Evolutionary conservation across 2,329 filamentous ascomycete species (phyloP).

Genomic region (Escovopsis sp.): DNA sequence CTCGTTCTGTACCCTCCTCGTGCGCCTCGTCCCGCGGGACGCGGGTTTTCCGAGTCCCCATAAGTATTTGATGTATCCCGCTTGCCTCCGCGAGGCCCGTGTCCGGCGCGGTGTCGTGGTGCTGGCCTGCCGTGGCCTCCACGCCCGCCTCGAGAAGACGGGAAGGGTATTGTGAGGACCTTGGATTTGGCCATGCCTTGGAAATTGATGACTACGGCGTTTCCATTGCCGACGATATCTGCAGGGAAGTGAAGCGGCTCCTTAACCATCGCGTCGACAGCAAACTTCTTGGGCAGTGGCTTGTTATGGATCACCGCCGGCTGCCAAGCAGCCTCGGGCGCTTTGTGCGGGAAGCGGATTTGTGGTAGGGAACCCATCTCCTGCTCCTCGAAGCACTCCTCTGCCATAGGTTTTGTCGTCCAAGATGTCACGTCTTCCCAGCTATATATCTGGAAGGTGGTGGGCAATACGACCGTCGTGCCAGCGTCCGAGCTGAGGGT

Average conservation of each 20-base stretch:
- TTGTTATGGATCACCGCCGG: slow-evolving; percentile 40
- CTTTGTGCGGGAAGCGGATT: slow-evolving; percentile 49
- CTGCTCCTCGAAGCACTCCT: slow-evolving; percentile 68
- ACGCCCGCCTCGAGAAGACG: slow-evolving; percentile 18
- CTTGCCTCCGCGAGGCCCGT: slow-evolving; percentile 18
- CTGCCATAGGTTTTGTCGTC: slow-evolving; percentile 54
- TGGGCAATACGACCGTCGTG: slow-evolving; percentile 58
- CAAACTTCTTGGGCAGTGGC: slow-evolving; percentile 36
- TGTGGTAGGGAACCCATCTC: slow-evolving; percentile 65
- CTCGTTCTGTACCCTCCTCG: slow-evolving; percentile 27
- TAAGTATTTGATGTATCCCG: slow-evolving; percentile 18
- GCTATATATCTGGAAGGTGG: slow-evolving; percentile 9
- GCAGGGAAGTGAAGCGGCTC: slow-evolving; percentile 21
- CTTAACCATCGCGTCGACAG: slow-evolving; percentile 23
- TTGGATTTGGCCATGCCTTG: slow-evolving; percentile 27
- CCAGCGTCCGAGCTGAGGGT: slow-evolving; percentile 28
- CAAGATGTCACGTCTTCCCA: slow-evolving; percentile 29
- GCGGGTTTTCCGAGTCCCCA: slow-evolving; percentile 8
- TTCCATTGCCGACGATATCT: slow-evolving; percentile 19
- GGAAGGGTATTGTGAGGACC: slow-evolving; percentile 23
- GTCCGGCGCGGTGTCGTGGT: slow-evolving; percentile 17
- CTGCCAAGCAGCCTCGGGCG: slow-evolving; percentile 49
- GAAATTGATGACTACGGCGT: slow-evolving; percentile 24
- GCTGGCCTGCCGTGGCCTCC: slow-evolving; percentile 12
- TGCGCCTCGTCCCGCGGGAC: slow-evolving; percentile 16